These are phyloP conservation scores for Teunomyces cretensis DNA, from an alignment of 805 yeast species.

Conservation along the genomic window DNA sequence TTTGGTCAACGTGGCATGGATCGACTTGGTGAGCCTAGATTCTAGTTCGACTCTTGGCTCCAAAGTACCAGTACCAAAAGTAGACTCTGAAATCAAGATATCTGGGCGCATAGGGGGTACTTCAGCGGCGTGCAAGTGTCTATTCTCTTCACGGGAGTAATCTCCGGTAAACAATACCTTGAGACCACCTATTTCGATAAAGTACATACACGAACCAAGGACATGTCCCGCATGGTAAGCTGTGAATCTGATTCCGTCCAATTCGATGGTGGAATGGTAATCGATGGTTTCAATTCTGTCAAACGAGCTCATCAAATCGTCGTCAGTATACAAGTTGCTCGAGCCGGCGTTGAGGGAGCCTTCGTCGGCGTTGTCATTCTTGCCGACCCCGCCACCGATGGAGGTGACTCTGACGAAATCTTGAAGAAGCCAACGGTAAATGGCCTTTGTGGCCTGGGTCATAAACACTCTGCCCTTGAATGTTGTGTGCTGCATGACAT, in stretches of 20 bases:
- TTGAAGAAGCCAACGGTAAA: conserved; percentile 89
- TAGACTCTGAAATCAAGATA: conserved; percentile 87
- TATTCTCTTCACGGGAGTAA: conserved; percentile 91
- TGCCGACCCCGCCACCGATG: conserved; percentile 52
- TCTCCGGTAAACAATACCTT: conserved; percentile 93
- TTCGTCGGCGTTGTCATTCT: conserved; percentile 24
- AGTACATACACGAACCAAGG: conserved; percentile 96
- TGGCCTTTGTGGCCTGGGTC: conserved; percentile 99
- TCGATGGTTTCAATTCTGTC: conserved; percentile 92
- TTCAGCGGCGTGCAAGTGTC: conserved; percentile 94
- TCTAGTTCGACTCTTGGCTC: conserved; percentile 89
- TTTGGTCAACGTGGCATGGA: conserved; percentile 77
- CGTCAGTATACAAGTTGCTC: conserved; percentile 77
- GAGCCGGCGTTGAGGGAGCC: conserved; percentile 18
- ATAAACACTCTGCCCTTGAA: conserved; percentile 95
- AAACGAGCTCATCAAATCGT: conserved; percentile 82
- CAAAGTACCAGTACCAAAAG: conserved; percentile 97
- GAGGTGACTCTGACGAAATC: conserved; percentile 92
- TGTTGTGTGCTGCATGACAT: conserved; percentile 94
- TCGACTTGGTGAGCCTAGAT: conserved; percentile 70
- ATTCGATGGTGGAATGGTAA: conserved; percentile 92
- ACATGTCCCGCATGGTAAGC: conserved; percentile 99
- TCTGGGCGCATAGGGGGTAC: conserved; percentile 88
- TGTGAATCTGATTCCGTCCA: conserved; percentile 91
- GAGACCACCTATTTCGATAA: conserved; percentile 91